Evolutionary conservation across 2,329 filamentous ascomycete species (phyloP), one percentile per base, ranked within the genome.

Genomic region (Fusarium verrucosum): DNA sequence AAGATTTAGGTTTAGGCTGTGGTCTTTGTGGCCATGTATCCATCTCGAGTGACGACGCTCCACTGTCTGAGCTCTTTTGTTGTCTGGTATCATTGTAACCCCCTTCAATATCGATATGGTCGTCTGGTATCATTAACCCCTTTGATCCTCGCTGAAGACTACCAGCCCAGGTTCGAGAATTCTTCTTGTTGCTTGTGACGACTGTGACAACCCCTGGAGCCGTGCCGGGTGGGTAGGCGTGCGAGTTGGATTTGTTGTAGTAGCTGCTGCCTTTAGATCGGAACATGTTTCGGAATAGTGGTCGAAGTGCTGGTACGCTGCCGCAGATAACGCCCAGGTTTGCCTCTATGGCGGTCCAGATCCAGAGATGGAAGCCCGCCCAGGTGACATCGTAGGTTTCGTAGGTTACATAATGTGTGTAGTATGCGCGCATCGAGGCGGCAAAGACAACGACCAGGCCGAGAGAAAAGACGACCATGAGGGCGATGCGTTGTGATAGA

Each of bases 321-420:
- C 77, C 78, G 43, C 77, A 79, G 25, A 79, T 77, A 23, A 80
- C 73, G n/a, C 76, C 78, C 19, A 80, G 59, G 43, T 80, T 78
- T 3, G 75, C 77, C 56, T 80, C 78, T 20, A 79, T 73, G 4
- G 78, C 76, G 2, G 77, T 78, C 78, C 78, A 80, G 26, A 78
- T 76, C 78, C 78, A 80, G 17, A 80, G 68, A 14, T 77, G 64
- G 41, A 77, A 77, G 1, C 77, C 76, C 9, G 78, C 64, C 78
- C 78, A 80, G 4, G 77, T 80, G 1, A 79, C 73, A 58, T 80
- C 78, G 64, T 77, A 79, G 3, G 76, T 77, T 30, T 72, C 38
- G 26, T 72, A 61, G 7, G 76, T 74, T 10, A 79, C 76, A 43
- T 72, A 68, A 45, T 75, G 68, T 19, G 76, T 68, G 72, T 75